Percentiles rank a stretch among this genome's conserved stretches.
Evolutionary conservation across 768 basidiomycete species (phyloP).

Genomic region (Pluteus cervinus): DNA sequence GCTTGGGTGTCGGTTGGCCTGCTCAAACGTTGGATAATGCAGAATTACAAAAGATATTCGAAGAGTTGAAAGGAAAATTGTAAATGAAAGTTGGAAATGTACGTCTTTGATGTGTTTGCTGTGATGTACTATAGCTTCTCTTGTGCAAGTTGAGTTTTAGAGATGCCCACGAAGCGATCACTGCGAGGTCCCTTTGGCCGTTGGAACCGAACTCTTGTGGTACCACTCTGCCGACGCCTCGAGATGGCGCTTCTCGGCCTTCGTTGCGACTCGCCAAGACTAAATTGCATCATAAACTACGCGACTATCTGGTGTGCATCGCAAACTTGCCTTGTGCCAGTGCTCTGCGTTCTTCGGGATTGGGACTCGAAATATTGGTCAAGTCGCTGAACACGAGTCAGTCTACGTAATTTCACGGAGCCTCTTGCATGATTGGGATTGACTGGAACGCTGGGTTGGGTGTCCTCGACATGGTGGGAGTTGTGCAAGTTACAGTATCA

Average conservation of each 20-base stretch:
- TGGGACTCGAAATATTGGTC: slow-evolving; percentile 27
- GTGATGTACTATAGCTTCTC: no score
- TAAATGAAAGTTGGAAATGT: slow-evolving; percentile 14
- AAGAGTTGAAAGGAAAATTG: slow-evolving; percentile 49
- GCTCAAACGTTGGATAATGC: slow-evolving; percentile 51
- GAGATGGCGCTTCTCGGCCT: no score
- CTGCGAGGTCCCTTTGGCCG: no score
- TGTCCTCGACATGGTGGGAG: no score
- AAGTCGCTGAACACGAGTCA: slow-evolving; percentile 38
- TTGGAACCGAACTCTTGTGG: no score
- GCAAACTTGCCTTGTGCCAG: slow-evolving; percentile 56
- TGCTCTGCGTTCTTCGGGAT: slow-evolving; percentile 29
- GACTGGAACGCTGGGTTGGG: slow-evolving; percentile 22
- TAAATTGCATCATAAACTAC: no score
- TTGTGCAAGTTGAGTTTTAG: no score
- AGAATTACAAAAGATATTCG: slow-evolving; percentile 51
- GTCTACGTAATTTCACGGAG: not conserved
- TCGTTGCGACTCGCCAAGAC: no score
- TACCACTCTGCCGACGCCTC: no score
- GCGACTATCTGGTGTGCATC: slow-evolving; percentile 79
- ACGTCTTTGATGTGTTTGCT: no score
- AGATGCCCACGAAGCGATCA: no score
- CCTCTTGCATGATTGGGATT: slow-evolving; percentile 35
- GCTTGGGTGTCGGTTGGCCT: slow-evolving; percentile 83
- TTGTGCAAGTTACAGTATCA: no score